Percentiles rank a stretch among this genome's conserved stretches.
These are phyloP conservation scores for Ceratocystiopsis minuta DNA, from an alignment of 2,329 filamentous ascomycete species.

Conservation along the genomic window DNA sequence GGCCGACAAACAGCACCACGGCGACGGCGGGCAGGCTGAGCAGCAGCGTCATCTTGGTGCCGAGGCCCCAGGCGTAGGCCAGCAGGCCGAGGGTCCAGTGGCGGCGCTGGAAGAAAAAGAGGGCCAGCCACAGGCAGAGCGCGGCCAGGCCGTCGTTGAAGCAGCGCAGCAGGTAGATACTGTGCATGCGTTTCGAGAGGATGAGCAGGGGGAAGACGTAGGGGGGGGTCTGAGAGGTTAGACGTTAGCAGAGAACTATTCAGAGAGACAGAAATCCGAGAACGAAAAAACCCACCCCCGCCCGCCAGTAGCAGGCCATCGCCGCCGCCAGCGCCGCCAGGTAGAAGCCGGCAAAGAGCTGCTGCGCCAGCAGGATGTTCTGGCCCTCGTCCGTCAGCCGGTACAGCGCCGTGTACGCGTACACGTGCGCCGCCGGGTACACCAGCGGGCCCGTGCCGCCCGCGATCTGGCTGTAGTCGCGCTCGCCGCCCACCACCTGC, in stretches of 20 bases:
- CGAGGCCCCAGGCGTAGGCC: slow-evolving; percentile 60
- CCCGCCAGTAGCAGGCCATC: slow-evolving; percentile 62
- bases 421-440: slow-evolving; percentile 87
- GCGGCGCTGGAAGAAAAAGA: slow-evolving; percentile 58
- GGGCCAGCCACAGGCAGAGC: slow-evolving; percentile 65
- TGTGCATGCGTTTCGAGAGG: slow-evolving; percentile 81
- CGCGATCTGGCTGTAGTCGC: slow-evolving; percentile 70
- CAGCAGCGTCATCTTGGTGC: slow-evolving; percentile 89
- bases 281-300: slow-evolving; percentile 32
- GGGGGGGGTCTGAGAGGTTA: slow-evolving; percentile 45
- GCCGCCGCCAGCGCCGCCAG: slow-evolving; percentile 57
- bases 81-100: slow-evolving; percentile 57
- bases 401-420: slow-evolving; percentile 71
- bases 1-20: slow-evolving; percentile 54
- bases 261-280: background rate
- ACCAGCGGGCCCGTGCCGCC: slow-evolving; percentile 86
- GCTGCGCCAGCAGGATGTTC: slow-evolving; percentile 66
- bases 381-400: slow-evolving; percentile 56
- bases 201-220: slow-evolving; percentile 77
- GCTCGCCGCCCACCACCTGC: slow-evolving; percentile 66
- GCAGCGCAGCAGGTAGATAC: slow-evolving; percentile 76
- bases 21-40: slow-evolving; percentile 68
- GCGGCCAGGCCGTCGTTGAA: slow-evolving; percentile 93
- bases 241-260: background rate
- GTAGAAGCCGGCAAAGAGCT: slow-evolving; percentile 67